Evolutionary conservation across 768 basidiomycete genomes (phyloP).

Genomic region (Phanerochaete sordida): DNA sequence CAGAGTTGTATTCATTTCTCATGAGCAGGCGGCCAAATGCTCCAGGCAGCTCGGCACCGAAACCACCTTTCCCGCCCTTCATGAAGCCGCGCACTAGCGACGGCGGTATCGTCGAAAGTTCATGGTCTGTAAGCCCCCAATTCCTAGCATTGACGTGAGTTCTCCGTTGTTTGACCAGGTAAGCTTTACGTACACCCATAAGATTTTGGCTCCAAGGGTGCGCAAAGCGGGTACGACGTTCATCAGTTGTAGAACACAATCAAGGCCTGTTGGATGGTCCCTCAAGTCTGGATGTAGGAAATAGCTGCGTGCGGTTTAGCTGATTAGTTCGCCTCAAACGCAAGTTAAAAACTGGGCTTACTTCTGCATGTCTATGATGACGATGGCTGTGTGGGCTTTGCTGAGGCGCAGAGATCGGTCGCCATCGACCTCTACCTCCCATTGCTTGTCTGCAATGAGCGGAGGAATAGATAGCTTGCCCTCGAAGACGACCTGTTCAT

Average conservation of each 20-base stretch:
- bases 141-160: conserved; percentile 37
- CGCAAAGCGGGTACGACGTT: conserved; percentile 46
- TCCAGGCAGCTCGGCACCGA: conserved; percentile 52
- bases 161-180: neutral
- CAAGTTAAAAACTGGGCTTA: conserved; percentile 25
- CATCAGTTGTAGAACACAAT: conserved; percentile 53
- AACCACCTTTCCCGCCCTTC: conserved; percentile 37
- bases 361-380: conserved; percentile 80
- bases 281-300: conserved; percentile 62
- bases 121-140: conserved; percentile 68
- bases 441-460: conserved; percentile 34
- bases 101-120: conserved; percentile 59
- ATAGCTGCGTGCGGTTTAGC: conserved; percentile 36
- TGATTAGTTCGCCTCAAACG: neutral
- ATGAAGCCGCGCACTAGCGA: conserved; percentile 43
- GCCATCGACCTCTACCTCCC: conserved; percentile 54
- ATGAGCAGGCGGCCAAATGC: conserved; percentile 55
- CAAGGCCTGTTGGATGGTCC: conserved; percentile 50
- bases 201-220: conserved; percentile 47
- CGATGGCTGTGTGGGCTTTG: conserved; percentile 46
- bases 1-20: conserved; percentile 55
- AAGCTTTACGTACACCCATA: conserved; percentile 58
- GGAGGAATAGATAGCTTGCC: conserved; percentile 21
- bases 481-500: neutral
- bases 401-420: conserved; percentile 49